phyloP scores from a whole-genome alignment of 2,329 filamentous ascomycete species.

The Aspergillus vadensis region DNA sequence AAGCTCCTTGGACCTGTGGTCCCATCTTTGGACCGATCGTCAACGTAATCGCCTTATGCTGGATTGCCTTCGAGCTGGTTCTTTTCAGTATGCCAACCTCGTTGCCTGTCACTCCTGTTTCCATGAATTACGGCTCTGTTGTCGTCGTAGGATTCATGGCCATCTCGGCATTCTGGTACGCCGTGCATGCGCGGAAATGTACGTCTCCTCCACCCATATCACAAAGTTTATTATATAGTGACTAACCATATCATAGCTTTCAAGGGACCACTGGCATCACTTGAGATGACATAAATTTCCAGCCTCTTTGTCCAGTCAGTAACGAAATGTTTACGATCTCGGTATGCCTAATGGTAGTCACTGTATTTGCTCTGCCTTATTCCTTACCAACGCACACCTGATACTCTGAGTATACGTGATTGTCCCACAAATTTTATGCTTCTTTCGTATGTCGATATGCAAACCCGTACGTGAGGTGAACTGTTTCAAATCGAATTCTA shows the following conservation, averaged over 20 bases:
- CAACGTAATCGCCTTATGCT: slow-evolving; percentile 52
- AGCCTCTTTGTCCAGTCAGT: no score
- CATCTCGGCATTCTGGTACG: slow-evolving; percentile 56
- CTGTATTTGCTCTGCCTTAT: no score
- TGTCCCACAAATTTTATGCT: no score
- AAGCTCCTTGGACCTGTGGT: slow-evolving; percentile 54
- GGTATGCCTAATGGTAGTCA: no score
- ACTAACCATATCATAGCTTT: slow-evolving; percentile 28
- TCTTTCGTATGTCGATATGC: no score
- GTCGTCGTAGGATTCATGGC: slow-evolving; percentile 59
- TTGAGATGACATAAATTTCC: no score
- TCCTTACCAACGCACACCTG: no score
- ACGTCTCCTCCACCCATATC: slow-evolving; percentile 22
- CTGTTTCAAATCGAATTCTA: no score
- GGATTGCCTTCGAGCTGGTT: slow-evolving; percentile 57
- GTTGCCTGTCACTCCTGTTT: slow-evolving; percentile 54
- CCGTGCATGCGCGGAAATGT: slow-evolving; percentile 55
- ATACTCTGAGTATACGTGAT: no score
- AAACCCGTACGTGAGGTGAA: no score
- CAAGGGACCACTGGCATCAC: slow-evolving; percentile 34
- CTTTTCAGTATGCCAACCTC: slow-evolving; percentile 58
- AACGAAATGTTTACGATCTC: no score
- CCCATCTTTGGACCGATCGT: slow-evolving; percentile 45
- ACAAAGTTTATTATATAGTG: neutral
- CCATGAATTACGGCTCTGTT: slow-evolving; percentile 61